Base-by-base conservation (phyloP, 2,329 filamentous ascomycete species). In the Epichloe elymi region DNA sequence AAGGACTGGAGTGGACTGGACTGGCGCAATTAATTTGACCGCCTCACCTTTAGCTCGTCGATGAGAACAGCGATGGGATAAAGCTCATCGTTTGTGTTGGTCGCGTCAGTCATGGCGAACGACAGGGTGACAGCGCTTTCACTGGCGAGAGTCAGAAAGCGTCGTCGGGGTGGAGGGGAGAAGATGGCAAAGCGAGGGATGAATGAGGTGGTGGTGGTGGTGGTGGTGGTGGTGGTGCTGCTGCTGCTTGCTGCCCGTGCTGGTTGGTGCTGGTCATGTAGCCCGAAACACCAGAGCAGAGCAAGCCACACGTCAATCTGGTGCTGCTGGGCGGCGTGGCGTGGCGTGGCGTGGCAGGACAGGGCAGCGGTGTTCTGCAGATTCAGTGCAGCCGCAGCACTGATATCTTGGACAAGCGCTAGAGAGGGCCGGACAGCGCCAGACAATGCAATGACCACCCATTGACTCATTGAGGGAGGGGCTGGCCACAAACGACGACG, bases 11-110 rank as follows among this genome's bases (percentile, higher is more conserved):
- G 1, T 4, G 45, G 36, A 47, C 15, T 14, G 33, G 50, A 4
- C 38, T 46, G 37, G 35, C 23, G 46, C 35, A 30, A 35, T 8
- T 11, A 35, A 35, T 55, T 55, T 57, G 37, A 37, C 36, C 36
- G 59, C 64, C 70, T 63, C 80, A 95, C 90, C 88, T 96, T 98
- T 66, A 98, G 80, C 81, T 98, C 93, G 72, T 98, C 93, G 73
- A 98, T 98, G 72, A 98, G 84, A 61, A 98, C 93, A 67, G 94
- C 93, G 77, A 98, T 98, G 69, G 93, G 93, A 73, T 97, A 98
- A 65, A 98, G 89, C 83, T 97, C 94, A 74, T 98, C 93, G 71
- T 85, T 94, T 76, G 91, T 83, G 73, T 85, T 87, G 70, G 84
- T 79, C 73, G 85, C 85, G 74, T 96, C 80, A 73, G 80, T 88